A percentile compares a stretch with the other conserved stretches of the same genome.
These are phyloP conservation scores for Leishmania tarentolae DNA, from an alignment of 208 protist genomes.

Conservation along the genomic window DNA sequence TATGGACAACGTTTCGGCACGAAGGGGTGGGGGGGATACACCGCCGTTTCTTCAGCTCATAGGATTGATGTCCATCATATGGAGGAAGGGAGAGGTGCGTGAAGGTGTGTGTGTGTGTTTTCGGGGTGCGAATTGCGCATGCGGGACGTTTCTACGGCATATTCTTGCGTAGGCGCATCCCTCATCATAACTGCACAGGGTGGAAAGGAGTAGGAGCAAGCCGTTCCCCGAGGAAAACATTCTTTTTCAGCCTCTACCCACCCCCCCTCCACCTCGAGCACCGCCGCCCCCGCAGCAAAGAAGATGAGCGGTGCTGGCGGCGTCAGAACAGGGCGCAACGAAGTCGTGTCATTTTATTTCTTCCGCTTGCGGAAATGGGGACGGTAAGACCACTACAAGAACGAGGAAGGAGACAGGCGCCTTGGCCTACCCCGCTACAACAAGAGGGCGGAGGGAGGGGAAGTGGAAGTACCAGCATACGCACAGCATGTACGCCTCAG, in stretches of 20 bases:
- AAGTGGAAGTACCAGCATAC: not conserved
- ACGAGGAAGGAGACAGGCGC: not conserved
- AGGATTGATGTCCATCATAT: not conserved
- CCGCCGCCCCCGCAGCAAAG: not conserved
- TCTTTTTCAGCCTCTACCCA: not conserved
- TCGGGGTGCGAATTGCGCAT: too few relatives aligned
- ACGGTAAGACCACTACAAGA: not conserved
- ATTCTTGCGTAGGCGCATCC: not conserved
- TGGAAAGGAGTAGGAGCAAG: not conserved
- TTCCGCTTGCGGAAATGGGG: not conserved
- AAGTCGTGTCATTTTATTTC: not conserved
- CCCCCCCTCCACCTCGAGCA: not conserved
- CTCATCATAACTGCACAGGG: not conserved
- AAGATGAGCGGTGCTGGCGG: not conserved
- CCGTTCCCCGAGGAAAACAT: not conserved
- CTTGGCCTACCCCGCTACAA: not conserved
- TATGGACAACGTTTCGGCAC: not conserved
- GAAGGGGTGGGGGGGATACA: not conserved
- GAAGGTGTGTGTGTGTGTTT: too few relatives aligned
- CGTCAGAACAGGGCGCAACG: not conserved
- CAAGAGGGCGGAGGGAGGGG: not conserved
- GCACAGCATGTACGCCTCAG: not conserved
- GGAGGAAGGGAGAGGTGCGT: not conserved
- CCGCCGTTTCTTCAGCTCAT: not conserved
- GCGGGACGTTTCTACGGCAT: too few relatives aligned